Evolutionary conservation across 257 asterid species (phyloP), one percentile per base, ranked within the genome.

Genomic region (Forsythia suspensa): DNA sequence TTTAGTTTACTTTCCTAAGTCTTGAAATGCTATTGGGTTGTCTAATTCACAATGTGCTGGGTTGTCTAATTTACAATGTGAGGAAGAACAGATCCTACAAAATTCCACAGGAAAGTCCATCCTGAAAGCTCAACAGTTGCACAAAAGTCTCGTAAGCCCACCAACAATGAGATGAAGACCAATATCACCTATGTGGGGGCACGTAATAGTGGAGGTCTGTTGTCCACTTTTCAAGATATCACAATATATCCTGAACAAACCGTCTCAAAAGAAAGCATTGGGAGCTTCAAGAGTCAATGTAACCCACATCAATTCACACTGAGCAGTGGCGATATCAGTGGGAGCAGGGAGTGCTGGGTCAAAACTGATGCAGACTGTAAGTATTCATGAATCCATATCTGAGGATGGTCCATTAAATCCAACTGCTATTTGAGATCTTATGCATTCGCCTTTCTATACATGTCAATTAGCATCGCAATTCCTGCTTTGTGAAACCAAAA

Each of bases 281-380:
- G 18, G 18, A 46, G 55, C 55, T 11, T 12, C 55, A 46, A 46
- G 55, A 46, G 55, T 86, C 89, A 80, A 59, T 55, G 91, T 61
- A 83, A 80, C 73, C 21, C 82, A 71, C 41, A 79, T 68, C 90
- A 85, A 61, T 80, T 71, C 74, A 75, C 86, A n/a, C 70, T 85
- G 67, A 78, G 68, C 79, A 80, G 52, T 5, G 80, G 80, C 38
- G 87, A 86, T 55, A 18, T 81, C 12, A 52, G 81, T 42, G 96
- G 86, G 73, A 52, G 21, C 21, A 6, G 63, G 16, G 98, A 90
- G 85, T 86, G 88, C 77, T 95, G 99, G 99, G 91, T 90, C 84
- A 95, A 93, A 82, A 89, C 94, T 44, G 99, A 95, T 80, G 90
- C 94, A 82, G 93, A 95, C 85, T 95, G 99, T 95, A 90, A 90